These are phyloP conservation scores for Acanthamoeba lenticulata DNA, from an alignment of 208 protist genomes.

Conservation along the genomic window DNA sequence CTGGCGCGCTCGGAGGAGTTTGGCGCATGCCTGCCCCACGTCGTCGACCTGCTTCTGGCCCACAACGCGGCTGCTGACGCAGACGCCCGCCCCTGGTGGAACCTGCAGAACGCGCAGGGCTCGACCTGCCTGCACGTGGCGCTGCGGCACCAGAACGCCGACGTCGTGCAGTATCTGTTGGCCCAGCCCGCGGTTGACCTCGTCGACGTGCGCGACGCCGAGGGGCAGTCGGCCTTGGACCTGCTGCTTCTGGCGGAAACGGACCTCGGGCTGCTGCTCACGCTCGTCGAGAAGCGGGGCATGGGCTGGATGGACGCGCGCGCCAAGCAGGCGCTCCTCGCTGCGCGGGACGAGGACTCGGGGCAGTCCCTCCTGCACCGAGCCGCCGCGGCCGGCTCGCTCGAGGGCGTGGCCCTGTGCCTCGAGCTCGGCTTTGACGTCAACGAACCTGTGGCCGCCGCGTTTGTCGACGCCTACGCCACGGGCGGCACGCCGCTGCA, in stretches of 20 bases:
- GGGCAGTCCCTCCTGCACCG: background rate
- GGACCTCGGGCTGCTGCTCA: background rate
- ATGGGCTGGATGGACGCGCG: background rate
- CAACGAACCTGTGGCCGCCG: background rate
- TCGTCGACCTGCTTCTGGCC: background rate
- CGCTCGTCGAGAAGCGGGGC: background rate
- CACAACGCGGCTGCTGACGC: background rate
- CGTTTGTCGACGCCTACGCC: background rate
- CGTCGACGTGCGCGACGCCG: background rate
- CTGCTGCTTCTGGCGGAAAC: background rate
- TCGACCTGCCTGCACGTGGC: conserved; percentile 20
- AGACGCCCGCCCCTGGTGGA: background rate
- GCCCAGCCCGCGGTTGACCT: background rate
- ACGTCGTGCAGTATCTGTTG: background rate
- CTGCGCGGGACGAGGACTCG: background rate
- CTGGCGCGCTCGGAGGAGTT: background rate
- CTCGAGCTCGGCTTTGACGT: background rate
- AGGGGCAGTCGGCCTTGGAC: background rate
- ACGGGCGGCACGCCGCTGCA: background rate
- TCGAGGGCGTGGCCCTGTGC: background rate
- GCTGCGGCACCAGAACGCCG: background rate
- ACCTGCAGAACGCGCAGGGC: background rate
- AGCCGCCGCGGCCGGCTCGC: background rate
- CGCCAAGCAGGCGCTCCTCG: background rate
- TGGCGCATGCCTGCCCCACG: background rate